These are phyloP conservation scores for Pinus albicaulis DNA, from an alignment of 75 land plant species.

Conservation along the genomic window DNA sequence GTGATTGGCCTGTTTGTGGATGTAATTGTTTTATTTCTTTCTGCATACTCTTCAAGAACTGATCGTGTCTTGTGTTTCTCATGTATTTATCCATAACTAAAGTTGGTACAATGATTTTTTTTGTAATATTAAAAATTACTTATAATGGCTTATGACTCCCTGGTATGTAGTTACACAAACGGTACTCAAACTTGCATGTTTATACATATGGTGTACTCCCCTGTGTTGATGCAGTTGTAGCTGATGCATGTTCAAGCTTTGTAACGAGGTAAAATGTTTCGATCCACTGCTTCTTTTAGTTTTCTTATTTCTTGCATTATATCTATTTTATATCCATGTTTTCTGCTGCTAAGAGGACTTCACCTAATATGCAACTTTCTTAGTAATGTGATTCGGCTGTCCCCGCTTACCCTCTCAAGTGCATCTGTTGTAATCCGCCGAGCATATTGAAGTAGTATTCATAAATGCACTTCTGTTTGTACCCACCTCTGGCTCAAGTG, in stretches of 20 bases:
- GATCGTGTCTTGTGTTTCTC: neutral
- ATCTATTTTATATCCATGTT: neutral
- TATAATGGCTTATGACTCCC: neutral
- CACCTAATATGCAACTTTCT: neutral
- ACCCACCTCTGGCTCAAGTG: no score
- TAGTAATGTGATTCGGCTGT: neutral
- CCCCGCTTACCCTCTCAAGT: no score
- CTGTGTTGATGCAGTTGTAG: conserved; percentile 76
- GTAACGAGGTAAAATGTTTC: conserved; percentile 64
- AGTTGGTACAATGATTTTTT: neutral
- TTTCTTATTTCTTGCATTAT: conserved; percentile 1
- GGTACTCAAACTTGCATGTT: conserved; percentile 83
- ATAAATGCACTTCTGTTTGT: no score
- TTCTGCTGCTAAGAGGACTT: neutral
- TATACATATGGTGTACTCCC: conserved; percentile 91
- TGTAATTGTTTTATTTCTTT: neutral
- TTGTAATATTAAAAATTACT: neutral
- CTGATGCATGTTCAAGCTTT: conserved; percentile 85
- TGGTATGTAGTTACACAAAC: conserved; percentile 50
- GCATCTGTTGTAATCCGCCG: no score
- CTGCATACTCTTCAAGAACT: neutral
- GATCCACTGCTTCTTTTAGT: neutral
- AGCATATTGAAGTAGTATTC: no score
- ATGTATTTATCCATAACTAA: neutral
- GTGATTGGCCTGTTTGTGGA: neutral